These are phyloP conservation scores for Coemansia asiatica DNA, from an alignment of 192 early-diverging fungal genomes.

Conservation along the genomic window DNA sequence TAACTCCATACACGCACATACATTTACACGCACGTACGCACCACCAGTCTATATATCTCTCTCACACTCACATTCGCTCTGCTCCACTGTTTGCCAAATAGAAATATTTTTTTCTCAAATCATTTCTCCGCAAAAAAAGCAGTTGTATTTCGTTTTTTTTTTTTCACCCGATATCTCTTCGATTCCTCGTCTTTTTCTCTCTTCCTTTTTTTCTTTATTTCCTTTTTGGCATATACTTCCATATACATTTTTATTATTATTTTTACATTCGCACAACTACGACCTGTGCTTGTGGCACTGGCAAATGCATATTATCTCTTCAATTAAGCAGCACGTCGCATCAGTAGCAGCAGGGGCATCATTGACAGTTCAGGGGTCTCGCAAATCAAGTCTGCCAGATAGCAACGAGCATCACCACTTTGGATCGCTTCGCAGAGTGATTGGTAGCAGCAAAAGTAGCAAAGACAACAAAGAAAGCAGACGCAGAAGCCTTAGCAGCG, in stretches of 20 bases:
- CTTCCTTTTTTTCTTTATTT: background rate
- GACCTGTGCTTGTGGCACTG: background rate
- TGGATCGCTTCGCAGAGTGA: slow-evolving; percentile 2
- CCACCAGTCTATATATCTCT: background rate
- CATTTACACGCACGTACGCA: background rate
- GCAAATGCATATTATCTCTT: slow-evolving; percentile 14
- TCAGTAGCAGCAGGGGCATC: slow-evolving; percentile 10
- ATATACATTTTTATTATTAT: background rate
- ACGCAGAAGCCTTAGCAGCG: background rate
- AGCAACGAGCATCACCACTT: slow-evolving; percentile 3
- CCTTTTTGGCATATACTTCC: background rate
- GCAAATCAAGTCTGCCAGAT: background rate
- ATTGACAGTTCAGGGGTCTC: slow-evolving; percentile 1
- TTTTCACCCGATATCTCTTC: background rate
- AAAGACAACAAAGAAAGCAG: background rate
- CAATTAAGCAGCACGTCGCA: slow-evolving; percentile 16
- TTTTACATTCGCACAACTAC: background rate
- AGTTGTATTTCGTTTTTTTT: background rate
- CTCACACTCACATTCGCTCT: slow-evolving; percentile 14
- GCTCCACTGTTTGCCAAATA: background rate
- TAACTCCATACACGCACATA: background rate
- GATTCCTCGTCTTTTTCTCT: background rate
- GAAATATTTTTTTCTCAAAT: background rate
- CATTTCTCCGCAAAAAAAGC: too few species aligned
- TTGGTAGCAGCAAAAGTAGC: background rate